These are phyloP conservation scores for Crithidia thermophila DNA, from an alignment of 208 protist genomes.

Conservation along the genomic window DNA sequence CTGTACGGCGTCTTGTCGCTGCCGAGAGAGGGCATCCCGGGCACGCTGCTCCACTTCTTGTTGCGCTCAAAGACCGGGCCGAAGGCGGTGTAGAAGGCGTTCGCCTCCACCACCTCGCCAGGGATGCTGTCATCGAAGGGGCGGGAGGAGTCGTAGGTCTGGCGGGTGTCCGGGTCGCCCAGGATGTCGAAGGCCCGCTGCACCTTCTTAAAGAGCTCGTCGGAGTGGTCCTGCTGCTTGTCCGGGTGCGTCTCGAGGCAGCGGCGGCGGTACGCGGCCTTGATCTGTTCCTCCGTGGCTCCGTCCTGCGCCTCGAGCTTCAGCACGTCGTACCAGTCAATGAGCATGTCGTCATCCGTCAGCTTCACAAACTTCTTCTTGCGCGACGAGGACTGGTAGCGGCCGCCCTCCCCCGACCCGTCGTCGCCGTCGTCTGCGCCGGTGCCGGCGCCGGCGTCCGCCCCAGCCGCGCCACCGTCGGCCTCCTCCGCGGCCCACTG, in stretches of 20 bases:
- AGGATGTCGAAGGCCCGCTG: slow-evolving; percentile 96
- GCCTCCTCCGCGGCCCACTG: slow-evolving; percentile 37
- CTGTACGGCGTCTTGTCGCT: slow-evolving; percentile 57
- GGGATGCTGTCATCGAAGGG: slow-evolving; percentile 96
- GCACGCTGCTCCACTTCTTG: slow-evolving; percentile 83
- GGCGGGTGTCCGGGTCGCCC: slow-evolving; percentile 82
- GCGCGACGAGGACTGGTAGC: slow-evolving; percentile 43
- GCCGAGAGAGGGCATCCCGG: slow-evolving; percentile 78
- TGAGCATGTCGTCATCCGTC: slow-evolving; percentile 72
- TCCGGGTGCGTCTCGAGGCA: slow-evolving; percentile 97
- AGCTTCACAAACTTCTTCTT: slow-evolving; percentile 83
- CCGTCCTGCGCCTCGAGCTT: slow-evolving; percentile 61
- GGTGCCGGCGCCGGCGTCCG: slow-evolving; percentile 20
- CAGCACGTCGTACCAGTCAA: slow-evolving; percentile 91
- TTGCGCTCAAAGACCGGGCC: slow-evolving; percentile 94
- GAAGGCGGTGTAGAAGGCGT: slow-evolving; percentile 92
- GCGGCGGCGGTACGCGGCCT: slow-evolving; percentile 88
- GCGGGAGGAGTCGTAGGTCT: slow-evolving; percentile 94
- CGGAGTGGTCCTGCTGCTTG: slow-evolving; percentile 87
- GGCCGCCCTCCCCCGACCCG: slow-evolving; percentile 33
- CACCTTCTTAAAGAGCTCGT: slow-evolving; percentile 94
- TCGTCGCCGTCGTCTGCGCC: slow-evolving; percentile 36
- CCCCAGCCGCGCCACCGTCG: slow-evolving; percentile 28
- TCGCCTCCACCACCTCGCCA: slow-evolving; percentile 44
- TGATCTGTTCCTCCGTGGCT: slow-evolving; percentile 76